phyloP scores from a whole-genome alignment of 495 filamentous ascomycete species.

The Tetracladium setigerum region DNA sequence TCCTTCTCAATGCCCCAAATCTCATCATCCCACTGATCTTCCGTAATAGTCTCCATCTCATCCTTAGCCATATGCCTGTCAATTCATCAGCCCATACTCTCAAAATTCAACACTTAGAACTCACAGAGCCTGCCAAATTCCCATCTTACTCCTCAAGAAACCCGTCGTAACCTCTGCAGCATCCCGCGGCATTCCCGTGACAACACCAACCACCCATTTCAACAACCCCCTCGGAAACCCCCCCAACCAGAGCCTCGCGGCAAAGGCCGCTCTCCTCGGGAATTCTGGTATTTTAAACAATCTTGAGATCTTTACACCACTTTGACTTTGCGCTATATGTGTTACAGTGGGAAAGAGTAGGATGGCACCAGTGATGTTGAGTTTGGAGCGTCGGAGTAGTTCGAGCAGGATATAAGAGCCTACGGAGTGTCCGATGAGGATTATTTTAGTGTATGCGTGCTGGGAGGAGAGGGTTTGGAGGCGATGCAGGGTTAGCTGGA shows the following conservation, averaged over 20 bases:
- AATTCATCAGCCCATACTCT: not conserved
- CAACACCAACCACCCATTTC: constrained; percentile 10
- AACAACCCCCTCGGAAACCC: constrained; percentile 1
- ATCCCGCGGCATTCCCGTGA: constrained; percentile 48
- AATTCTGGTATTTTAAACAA: constrained; percentile 48
- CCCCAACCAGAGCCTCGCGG: constrained; percentile 40
- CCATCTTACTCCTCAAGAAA: constrained; percentile 55
- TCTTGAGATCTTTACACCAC: constrained; percentile 48
- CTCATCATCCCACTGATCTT: constrained; percentile 72
- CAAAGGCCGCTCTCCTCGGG: constrained; percentile 39
- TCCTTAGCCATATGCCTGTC: constrained; percentile 55
- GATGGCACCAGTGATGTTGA: constrained; percentile 46
- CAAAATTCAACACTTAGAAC: constrained; percentile 23
- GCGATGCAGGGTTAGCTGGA: constrained; percentile 19
- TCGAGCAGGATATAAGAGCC: constrained; percentile 75
- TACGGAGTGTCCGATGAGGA: constrained; percentile 80
- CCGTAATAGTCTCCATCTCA: constrained; percentile 69
- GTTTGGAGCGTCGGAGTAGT: constrained; percentile 42
- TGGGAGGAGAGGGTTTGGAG: constrained; percentile 11
- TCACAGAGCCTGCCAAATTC: constrained; percentile 64
- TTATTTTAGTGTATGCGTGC: constrained; percentile 43
- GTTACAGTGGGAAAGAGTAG: constrained; percentile 74
- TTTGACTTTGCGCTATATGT: constrained; percentile 60
- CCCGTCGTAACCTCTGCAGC: constrained; percentile 51
- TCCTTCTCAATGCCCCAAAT: constrained; percentile 62